Base-by-base conservation (phyloP, 2,329 filamentous ascomycete species). In the Exophiala dermatitidis region DNA sequence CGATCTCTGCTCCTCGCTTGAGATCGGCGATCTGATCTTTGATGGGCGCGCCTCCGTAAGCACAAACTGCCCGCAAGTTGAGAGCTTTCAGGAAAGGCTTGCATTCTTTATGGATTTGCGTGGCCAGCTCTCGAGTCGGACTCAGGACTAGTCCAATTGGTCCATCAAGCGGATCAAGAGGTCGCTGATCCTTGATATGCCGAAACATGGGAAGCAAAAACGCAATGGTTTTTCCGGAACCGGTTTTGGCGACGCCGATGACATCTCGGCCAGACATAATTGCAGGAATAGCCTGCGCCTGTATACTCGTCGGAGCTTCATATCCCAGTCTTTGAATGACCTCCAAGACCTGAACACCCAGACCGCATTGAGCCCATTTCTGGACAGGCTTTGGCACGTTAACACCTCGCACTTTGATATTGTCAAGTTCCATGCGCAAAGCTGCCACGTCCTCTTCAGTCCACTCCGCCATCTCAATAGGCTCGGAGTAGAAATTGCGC, bases 191-290 rank as follows among this genome's bases (percentile, higher is more conserved):
- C 70, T 91, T 93, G 72, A 97, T 95, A 68, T 98, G 93, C 52
- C 93, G 83, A 68, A 98, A 96, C 89, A 97, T 96, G 36, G 93
- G 93, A 42, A 98, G 79, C 31, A 95, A 73, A 67, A 97, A 98
- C 4, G 93, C 93, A 64, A 97, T 83, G 0, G 93, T 98, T 74
- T 98, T 98, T 68, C 93, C 93, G 29, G 93, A 97, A 3, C 93
- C 93, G 29, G 93, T 98, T 74, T 97, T 97, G 12, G 93, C 93
- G 49, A 98, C 90, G 61, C 90, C 93, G 59, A 98, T 89, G 36
- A 96, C 87, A 73, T 98, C 93, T 62, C 90, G 83, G 6, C 93
- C 93, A 30, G 90, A 95, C 88, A 97, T 96, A 64, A 96, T 88
- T 6, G 90, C 85, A 1, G 93, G 93, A 55, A 97, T 83, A 2